These are phyloP conservation scores for Pholiota conissans DNA, from an alignment of 768 basidiomycete species.

Conservation along the genomic window DNA sequence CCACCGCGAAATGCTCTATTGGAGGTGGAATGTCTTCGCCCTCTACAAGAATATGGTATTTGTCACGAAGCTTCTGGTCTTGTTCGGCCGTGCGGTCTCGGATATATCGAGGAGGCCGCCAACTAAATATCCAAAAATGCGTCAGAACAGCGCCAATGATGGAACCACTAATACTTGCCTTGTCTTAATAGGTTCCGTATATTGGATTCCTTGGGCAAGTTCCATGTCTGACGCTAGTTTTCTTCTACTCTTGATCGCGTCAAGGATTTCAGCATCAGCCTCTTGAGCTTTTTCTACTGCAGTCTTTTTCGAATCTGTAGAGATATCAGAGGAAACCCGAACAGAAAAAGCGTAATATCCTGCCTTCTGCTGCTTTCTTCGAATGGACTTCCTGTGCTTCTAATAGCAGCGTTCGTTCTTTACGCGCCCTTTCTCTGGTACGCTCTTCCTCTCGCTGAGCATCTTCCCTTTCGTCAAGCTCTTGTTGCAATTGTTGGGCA, in stretches of 20 bases:
- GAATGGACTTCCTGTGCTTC: slow-evolving; percentile 96
- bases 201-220: slow-evolving; percentile 88
- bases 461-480: slow-evolving; percentile 70
- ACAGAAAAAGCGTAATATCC: slow-evolving; percentile 12
- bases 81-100: slow-evolving; percentile 69
- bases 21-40: slow-evolving; percentile 94
- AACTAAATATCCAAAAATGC: slow-evolving; percentile 48
- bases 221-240: slow-evolving; percentile 94
- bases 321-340: slow-evolving; percentile 1
- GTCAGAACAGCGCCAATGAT: neutral
- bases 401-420: slow-evolving; percentile 83
- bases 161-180: slow-evolving; percentile 45
- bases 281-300: slow-evolving; percentile 85
- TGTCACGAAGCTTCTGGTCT: slow-evolving; percentile 76
- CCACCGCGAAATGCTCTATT: slow-evolving; percentile 82
- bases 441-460: slow-evolving; percentile 79
- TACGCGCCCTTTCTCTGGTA: slow-evolving; percentile 70
- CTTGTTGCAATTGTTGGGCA: slow-evolving; percentile 52
- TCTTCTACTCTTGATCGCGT: slow-evolving; percentile 86
- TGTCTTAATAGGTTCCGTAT: slow-evolving; percentile 82
- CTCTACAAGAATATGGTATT: slow-evolving; percentile 93
- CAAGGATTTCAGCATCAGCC: slow-evolving; percentile 86
- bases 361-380: slow-evolving; percentile 80
- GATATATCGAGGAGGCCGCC: slow-evolving; percentile 86
- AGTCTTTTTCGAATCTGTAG: slow-evolving; percentile 80